Evolutionary conservation across 2,329 filamentous ascomycete genomes (phyloP), one percentile per base, ranked within the genome.

Genomic region (Fusarium torulosum): DNA sequence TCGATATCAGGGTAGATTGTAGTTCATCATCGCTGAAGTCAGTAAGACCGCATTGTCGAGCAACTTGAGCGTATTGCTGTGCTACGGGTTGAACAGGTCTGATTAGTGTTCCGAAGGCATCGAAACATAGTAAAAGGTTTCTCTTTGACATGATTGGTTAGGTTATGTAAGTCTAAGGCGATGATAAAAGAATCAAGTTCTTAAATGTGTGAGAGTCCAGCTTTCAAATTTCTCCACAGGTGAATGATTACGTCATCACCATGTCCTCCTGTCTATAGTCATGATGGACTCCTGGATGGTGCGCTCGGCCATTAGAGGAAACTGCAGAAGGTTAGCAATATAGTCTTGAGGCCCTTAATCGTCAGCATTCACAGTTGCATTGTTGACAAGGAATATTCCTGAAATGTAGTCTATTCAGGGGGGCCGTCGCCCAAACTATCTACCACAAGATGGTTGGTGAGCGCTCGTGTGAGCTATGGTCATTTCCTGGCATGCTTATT

Each of bases 81-180:
- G 57, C 53, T 6, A 67, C 66, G 3, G 66, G 66, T 1, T 46
- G 54, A 14, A 53, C n/a, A 3, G 69, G 69, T 7, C 63, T 33
- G 6, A 71, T 67, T 0, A 71, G 9, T 0, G 69, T 71, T 1
- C 69, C 69, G 1, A 72, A 71, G 0, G 69, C 69, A 6, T 71
- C 69, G 37, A 71, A 71, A 9, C 69, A 72, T 13, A 71, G 8
- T 0, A 71, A 49, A 0, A 71, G 57, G 20, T 68, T 70, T 15
- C 52, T 38, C 4, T 45, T 72, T 23, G 56, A 61, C 86, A 85
- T 71, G 25, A 11, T 40, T 40, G 27, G 7, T 6, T n/a, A 4
- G 13, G 13, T 19, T n/a, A 7, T 7, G 8, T 5, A 33, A 11
- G 7, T 14, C 23, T 15, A 2, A 14, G 23, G 2, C 19, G 29